Base-by-base conservation (phyloP, 495 filamentous ascomycete species). In the Tuber magnatum region DNA sequence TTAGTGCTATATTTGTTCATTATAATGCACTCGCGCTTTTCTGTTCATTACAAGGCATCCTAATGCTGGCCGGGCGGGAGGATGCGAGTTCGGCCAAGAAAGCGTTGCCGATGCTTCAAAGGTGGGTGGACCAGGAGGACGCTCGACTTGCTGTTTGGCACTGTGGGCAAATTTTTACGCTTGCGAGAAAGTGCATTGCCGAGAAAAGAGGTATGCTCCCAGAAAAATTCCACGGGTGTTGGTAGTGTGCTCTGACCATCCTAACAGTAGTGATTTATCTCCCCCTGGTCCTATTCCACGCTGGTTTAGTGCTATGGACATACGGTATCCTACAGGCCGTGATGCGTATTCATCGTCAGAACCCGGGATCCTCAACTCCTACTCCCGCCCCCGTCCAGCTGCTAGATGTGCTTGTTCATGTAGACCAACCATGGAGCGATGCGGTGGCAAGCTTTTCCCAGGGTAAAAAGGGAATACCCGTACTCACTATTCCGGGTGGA, bases 291-390 rank as follows among this genome's bases (percentile, higher is more conserved):
- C 56, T 65, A 14, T 65, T 65, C 28, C 56, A 65, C 35, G 1
- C 56, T 35, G 56, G 56, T 5, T 35, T 65, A 20, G 56, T 65
- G 28, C 28, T 65, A 35, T 65, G 56, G 56, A 14, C 56, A 35
- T 65, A 65, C 56, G 56, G 56, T 18, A 65, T 65, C 56, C 28
- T 65, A 35, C 56, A 65, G 56, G 56, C 56, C 16, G 56, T 65
- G 28, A 65, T 65, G 56, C 56, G 56, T 28, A 65, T 65, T 65
- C 56, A 65, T 65, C 56, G 56, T 35, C 56, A 65, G 32, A 65
- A 28, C 56, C 35, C 14, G 35, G 56, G 32, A 35, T 65, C 56
- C 28, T 7, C n/a, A 32, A 65, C 56, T 18, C 56, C 56, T 12
- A 4, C 28, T 20, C 56, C 56, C 14, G 14, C 56, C 5, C 32